These are phyloP conservation scores for Tricholoma terreum DNA, from an alignment of 768 basidiomycete species.

Conservation along the genomic window DNA sequence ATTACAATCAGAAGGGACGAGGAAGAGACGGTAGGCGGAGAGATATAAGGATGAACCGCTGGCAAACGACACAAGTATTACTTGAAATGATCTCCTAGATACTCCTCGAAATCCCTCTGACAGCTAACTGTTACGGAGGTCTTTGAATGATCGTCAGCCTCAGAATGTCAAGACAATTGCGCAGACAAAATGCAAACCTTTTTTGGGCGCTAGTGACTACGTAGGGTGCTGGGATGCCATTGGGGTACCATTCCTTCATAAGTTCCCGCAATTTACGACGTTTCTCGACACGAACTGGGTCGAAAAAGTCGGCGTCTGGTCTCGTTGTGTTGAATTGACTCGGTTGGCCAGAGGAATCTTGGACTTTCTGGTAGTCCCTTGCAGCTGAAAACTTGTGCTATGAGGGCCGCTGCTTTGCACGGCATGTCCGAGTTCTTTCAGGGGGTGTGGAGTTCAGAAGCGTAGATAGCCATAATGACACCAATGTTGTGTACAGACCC, in stretches of 20 bases:
- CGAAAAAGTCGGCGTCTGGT: background rate
- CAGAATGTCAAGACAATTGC: background rate
- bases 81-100: background rate
- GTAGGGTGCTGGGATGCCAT: background rate
- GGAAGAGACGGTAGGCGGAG: background rate
- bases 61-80: background rate
- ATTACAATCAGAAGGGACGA: conserved; percentile 2
- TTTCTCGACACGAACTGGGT: no score
- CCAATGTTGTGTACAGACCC: no score
- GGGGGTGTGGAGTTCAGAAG: no score
- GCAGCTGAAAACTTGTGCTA: no score
- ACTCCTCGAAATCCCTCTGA: background rate
- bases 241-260: background rate
- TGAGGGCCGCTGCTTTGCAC: no score
- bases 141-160: background rate
- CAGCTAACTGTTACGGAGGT: background rate
- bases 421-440: no score
- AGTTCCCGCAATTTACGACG: background rate
- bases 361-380: background rate
- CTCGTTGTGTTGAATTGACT: background rate
- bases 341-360: background rate
- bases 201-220: background rate
- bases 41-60: background rate
- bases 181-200: background rate
- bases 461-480: no score